phyloP scores from a whole-genome alignment of 2,329 filamentous ascomycete species.

The Neonectria coccinea region DNA sequence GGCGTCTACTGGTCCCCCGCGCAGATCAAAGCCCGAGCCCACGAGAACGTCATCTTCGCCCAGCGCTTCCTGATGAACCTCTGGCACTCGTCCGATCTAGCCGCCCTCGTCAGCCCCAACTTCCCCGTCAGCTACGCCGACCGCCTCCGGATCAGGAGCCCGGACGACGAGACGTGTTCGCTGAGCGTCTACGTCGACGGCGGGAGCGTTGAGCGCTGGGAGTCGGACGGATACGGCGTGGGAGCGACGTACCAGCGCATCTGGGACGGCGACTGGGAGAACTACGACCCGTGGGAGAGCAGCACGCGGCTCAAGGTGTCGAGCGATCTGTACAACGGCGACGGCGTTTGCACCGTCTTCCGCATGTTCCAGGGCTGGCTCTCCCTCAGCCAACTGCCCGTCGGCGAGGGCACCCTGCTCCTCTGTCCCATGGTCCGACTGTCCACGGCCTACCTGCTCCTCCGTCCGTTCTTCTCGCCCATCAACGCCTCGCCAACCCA shows the following conservation, averaged over 20 bases:
- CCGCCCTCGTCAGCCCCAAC: slow-evolving; percentile 56
- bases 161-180: slow-evolving; percentile 66
- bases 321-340: slow-evolving; percentile 78
- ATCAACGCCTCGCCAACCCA: slow-evolving; percentile 53
- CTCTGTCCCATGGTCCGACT: slow-evolving; percentile 78
- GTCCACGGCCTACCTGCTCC: slow-evolving; percentile 79
- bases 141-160: slow-evolving; percentile 63
- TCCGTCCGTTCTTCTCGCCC: slow-evolving; percentile 77
- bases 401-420: slow-evolving; percentile 75
- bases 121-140: slow-evolving; percentile 72
- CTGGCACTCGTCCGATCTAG: slow-evolving; percentile 51
- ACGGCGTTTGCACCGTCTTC: slow-evolving; percentile 79
- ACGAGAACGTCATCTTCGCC: slow-evolving; percentile 53
- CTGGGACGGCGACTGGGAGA: slow-evolving; percentile 77
- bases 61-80: slow-evolving; percentile 62
- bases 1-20: slow-evolving; percentile 56
- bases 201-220: slow-evolving; percentile 76
- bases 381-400: slow-evolving; percentile 71
- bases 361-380: slow-evolving; percentile 86
- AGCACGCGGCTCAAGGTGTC: slow-evolving; percentile 71
- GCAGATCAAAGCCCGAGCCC: slow-evolving; percentile 55
- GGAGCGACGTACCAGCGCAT: slow-evolving; percentile 74
- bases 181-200: slow-evolving; percentile 72
- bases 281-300: slow-evolving; percentile 81
- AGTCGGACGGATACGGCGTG: slow-evolving; percentile 69